Evolutionary conservation across 345 rosid species (phyloP).

Genomic region (Iberis pinnata): DNA sequence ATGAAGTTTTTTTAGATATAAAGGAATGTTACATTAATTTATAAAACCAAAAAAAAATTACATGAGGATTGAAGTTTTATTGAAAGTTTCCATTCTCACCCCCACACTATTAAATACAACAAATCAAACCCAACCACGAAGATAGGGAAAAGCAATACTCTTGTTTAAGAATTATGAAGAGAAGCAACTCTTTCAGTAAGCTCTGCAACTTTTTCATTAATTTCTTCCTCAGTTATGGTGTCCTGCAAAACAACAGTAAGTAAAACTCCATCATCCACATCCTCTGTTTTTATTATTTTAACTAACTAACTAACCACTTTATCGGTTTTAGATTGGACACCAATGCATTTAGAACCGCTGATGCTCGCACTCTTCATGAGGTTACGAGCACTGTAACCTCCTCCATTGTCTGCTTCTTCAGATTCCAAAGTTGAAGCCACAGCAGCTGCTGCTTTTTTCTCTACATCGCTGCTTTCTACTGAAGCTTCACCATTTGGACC

Average conservation of each 20-base stretch:
- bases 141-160: conserved; percentile 17
- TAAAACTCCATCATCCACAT: neutral
- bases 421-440: conserved; percentile 40
- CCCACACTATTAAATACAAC: conserved; percentile 33
- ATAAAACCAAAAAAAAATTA: conserved; percentile 8
- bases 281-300: neutral
- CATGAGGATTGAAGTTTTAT: conserved; percentile 18
- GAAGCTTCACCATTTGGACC: conserved; percentile 41
- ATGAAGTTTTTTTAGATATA: no score
- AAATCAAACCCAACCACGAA: conserved; percentile 30
- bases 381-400: conserved; percentile 51
- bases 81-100: conserved; percentile 22
- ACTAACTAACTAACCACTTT: conserved; percentile 35
- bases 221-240: conserved; percentile 30
- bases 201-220: conserved; percentile 18
- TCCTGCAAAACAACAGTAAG: conserved; percentile 24
- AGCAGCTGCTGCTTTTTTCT: conserved; percentile 43
- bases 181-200: conserved; percentile 28
- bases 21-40: no score
- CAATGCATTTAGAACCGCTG: conserved; percentile 86
- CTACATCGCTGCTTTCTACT: conserved; percentile 38
- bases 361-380: conserved; percentile 94
- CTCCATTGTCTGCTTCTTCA: conserved; percentile 41
- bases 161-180: conserved; percentile 25
- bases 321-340: conserved; percentile 40